Conservation (phyloP, 768 basidiomycete species). For the Daedaleopsis nitida region DNA sequence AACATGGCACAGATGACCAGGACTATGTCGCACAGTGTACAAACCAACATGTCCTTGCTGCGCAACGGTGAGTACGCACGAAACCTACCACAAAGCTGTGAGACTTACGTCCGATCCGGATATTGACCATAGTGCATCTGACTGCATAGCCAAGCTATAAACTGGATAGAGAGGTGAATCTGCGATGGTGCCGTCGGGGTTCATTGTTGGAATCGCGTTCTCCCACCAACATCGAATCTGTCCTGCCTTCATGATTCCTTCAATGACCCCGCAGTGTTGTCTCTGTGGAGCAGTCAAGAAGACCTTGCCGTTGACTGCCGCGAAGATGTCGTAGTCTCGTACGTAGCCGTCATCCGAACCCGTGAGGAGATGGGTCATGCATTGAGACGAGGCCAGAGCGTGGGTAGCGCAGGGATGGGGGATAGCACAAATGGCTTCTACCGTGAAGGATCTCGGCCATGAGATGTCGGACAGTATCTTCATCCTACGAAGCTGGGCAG, state of each 20-base stretch:
- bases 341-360: slow-evolving; percentile 95
- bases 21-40: slow-evolving; percentile 90
- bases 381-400: slow-evolving; percentile 81
- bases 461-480: slow-evolving; percentile 37
- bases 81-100: no score
- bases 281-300: slow-evolving; percentile 88
- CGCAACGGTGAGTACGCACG: background rate
- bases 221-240: slow-evolving; percentile 92
- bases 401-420: slow-evolving; percentile 89
- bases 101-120: slow-evolving; percentile 77
- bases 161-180: slow-evolving; percentile 68
- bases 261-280: slow-evolving; percentile 87
- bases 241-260: slow-evolving; percentile 88
- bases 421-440: slow-evolving; percentile 90
- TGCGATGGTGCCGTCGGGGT: slow-evolving; percentile 42
- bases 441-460: slow-evolving; percentile 68
- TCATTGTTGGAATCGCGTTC: slow-evolving; percentile 52
- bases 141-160: slow-evolving; percentile 89
- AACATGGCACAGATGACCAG: slow-evolving; percentile 74
- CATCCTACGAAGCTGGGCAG: slow-evolving; percentile 54
- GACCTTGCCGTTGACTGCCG: slow-evolving; percentile 84
- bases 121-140: slow-evolving; percentile 91
- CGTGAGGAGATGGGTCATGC: slow-evolving; percentile 87
- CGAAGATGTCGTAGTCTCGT: slow-evolving; percentile 88
- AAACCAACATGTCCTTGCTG: slow-evolving; percentile 92